Conservation (phyloP, 176 grass and related monocot species). For the maize (Zea mays) region Zm-B73-REFERENCE-NAM-5.0 NC_050101.1:169448001-169448500, state of each 20-base stretch:
- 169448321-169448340: constrained; percentile 58
- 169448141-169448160: constrained; percentile 61
- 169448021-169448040: constrained; percentile 79
- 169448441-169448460: constrained; percentile 25
- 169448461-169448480: constrained; percentile 33
- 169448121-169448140: constrained; percentile 64
- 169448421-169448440: constrained; percentile 35
- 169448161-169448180: constrained; percentile 38
- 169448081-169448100: constrained; percentile 66
- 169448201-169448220: constrained; percentile 57
- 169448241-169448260: constrained; percentile 46
- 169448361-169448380: constrained; percentile 41
- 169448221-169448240: constrained; percentile 51
- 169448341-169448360: constrained; percentile 40
- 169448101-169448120: constrained; percentile 62
- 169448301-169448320: constrained; percentile 66
- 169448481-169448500: constrained; percentile 25
- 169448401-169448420: constrained; percentile 24
- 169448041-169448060: constrained; percentile 94
- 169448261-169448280: constrained; percentile 54
- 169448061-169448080: constrained; percentile 98
- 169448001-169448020: constrained; percentile 95
- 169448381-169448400: neutral
- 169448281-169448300: constrained; percentile 68
- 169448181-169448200: constrained; percentile 56